Percentiles rank a stretch among this genome's conserved stretches.
phyloP scores from a whole-genome alignment of 805 yeast genomes.

The Hanseniaspora lindneri region DNA sequence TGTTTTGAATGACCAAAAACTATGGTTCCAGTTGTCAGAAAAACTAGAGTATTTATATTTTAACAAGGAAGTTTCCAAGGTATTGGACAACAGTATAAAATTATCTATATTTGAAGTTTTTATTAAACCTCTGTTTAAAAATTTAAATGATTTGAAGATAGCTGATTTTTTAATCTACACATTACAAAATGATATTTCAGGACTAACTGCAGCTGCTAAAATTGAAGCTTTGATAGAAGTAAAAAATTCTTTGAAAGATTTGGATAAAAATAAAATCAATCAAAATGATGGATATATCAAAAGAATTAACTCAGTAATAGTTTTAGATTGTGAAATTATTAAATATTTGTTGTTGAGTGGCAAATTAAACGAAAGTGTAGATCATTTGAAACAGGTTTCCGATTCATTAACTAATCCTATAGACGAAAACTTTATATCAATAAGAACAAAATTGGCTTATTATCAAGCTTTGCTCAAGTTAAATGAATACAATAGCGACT shows the following conservation, averaged over 20 bases:
- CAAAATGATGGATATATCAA: conserved; percentile 30
- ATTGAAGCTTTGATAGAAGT: conserved; percentile 37
- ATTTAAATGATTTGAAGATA: conserved; percentile 65
- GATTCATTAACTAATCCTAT: conserved; percentile 39
- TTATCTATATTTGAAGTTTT: conserved; percentile 40
- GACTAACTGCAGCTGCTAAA: conserved; percentile 33
- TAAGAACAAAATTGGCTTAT: conserved; percentile 66
- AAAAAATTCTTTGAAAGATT: conserved; percentile 36
- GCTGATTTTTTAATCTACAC: conserved; percentile 61
- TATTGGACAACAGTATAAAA: conserved; percentile 52
- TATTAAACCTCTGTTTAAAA: conserved; percentile 51
- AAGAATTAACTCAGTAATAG: conserved; percentile 45
- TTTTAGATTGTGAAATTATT: conserved; percentile 62
- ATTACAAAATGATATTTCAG: conserved; percentile 33
- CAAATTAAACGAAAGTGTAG: conserved; percentile 49
- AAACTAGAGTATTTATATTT: conserved; percentile 48
- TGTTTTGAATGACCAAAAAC: conserved; percentile 72
- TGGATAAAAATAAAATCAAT: conserved; percentile 26
- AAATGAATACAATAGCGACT: conserved; percentile 63
- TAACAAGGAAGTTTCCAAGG: conserved; percentile 37
- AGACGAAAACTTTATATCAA: conserved; percentile 41
- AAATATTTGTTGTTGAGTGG: conserved; percentile 50
- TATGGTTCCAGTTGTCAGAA: conserved; percentile 89
- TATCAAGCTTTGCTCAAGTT: conserved; percentile 70
- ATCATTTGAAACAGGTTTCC: conserved; percentile 50